A percentile compares a stretch with the other conserved stretches of the same genome.
phyloP scores from a whole-genome alignment of 106 monocot species.

The Iris macrosiphon region DNA sequence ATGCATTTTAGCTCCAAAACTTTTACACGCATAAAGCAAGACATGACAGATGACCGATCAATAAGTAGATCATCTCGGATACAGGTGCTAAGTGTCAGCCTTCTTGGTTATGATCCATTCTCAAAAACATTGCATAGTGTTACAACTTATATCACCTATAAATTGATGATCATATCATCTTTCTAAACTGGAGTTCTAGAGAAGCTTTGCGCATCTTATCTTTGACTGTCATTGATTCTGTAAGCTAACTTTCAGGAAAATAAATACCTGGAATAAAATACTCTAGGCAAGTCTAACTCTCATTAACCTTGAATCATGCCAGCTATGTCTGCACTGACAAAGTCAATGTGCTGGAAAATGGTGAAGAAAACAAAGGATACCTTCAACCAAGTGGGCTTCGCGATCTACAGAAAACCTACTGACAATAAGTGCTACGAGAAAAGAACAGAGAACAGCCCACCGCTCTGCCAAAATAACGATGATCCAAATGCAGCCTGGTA shows the following conservation, averaged over 20 bases:
- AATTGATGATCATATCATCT: not conserved
- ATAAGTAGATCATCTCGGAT: too few relatives aligned
- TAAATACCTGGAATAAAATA: too few relatives aligned
- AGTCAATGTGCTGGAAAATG: constrained; percentile 77
- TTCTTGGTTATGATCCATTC: too few relatives aligned
- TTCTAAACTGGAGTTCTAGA: not conserved
- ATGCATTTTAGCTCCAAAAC: too few relatives aligned
- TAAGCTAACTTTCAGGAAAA: too few relatives aligned
- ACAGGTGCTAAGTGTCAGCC: too few relatives aligned
- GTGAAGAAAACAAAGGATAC: constrained; percentile 48
- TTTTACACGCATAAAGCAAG: too few relatives aligned
- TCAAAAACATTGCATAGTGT: too few relatives aligned
- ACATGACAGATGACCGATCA: too few relatives aligned
- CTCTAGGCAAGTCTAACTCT: not conserved
- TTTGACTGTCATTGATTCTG: too few relatives aligned
- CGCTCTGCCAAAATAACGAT: constrained; percentile 56
- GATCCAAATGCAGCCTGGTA: constrained; percentile 81
- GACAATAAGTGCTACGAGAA: constrained; percentile 64
- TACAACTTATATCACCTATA: not conserved
- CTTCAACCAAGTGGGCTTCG: constrained; percentile 50
- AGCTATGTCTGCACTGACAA: constrained; percentile 65
- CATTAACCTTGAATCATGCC: constrained; percentile 14
- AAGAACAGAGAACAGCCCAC: constrained; percentile 39
- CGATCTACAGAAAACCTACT: constrained; percentile 60
- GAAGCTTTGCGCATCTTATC: too few relatives aligned